Evolutionary conservation across 176 grass and related monocot species (phyloP).

Genomic region (Oryza glumipatula): DNA sequence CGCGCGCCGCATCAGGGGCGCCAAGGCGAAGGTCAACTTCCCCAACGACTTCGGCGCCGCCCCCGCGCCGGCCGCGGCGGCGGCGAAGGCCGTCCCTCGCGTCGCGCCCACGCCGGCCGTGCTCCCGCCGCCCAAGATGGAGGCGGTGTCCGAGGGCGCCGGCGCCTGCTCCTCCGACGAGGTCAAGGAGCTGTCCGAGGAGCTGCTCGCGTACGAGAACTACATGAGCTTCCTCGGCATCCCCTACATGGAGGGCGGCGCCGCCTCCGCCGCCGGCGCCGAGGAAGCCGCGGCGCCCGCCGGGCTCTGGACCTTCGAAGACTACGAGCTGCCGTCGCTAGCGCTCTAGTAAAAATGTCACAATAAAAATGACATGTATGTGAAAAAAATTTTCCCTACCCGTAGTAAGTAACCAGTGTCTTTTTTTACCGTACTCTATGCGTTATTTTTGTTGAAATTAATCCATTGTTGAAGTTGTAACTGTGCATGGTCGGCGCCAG

Average conservation of each 20-base stretch:
- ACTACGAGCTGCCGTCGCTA: conserved; percentile 38
- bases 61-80: background rate
- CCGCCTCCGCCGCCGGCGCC: background rate
- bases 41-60: conserved; percentile 45
- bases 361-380: background rate
- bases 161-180: conserved; percentile 40
- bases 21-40: conserved; percentile 99
- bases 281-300: conserved; percentile 24
- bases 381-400: background rate
- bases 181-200: conserved; percentile 76
- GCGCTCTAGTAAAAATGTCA: conserved; percentile 27
- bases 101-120: background rate
- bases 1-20: conserved; percentile 79
- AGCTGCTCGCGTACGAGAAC: conserved; percentile 85
- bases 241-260: conserved; percentile 85
- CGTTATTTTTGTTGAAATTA: background rate
- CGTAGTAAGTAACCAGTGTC: background rate
- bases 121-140: conserved; percentile 37
- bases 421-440: background rate
- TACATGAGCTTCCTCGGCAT: conserved; percentile 89
- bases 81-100: background rate
- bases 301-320: conserved; percentile 73
- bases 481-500: background rate
- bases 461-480: background rate
- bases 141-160: background rate